Evolutionary conservation across 176 grass and related monocot genomes (phyloP).

Genomic region (Lolium perenne): DNA sequence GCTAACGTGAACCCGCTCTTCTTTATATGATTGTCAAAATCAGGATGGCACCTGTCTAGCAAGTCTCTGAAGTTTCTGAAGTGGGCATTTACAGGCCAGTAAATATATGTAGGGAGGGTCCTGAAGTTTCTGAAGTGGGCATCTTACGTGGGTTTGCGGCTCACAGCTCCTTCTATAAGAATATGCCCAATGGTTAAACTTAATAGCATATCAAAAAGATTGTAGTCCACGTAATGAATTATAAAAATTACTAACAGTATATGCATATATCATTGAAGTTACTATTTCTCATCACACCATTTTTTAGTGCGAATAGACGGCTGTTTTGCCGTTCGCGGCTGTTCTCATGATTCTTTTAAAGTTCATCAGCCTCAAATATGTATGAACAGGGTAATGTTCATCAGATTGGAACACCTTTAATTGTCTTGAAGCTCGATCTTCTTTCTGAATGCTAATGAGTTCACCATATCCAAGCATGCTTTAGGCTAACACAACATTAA

Average conservation of each 20-base stretch:
- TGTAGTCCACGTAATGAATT: constrained; percentile 6
- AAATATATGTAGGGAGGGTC: constrained; percentile 29
- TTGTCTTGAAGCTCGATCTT: constrained; percentile 38
- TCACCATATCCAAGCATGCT: constrained; percentile 16
- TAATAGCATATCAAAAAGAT: constrained; percentile 33
- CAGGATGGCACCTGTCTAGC: constrained; percentile 57
- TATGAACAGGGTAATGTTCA: constrained; percentile 63
- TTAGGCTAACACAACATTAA: constrained; percentile 39
- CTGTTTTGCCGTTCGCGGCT: constrained; percentile 31
- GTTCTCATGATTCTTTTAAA: constrained; percentile 61
- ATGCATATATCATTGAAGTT: constrained; percentile 9
- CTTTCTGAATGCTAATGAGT: constrained; percentile 32
- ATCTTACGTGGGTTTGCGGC: too few relatives aligned
- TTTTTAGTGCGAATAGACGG: constrained; percentile 41
- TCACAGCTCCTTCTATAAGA: too few relatives aligned
- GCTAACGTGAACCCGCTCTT: neutral
- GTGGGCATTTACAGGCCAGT: constrained; percentile 42
- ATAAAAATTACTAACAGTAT: constrained; percentile 10
- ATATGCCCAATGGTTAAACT: neutral
- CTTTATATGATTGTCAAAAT: constrained; percentile 51
- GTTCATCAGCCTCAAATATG: constrained; percentile 45
- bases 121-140: neutral
- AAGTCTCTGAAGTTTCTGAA: constrained; percentile 65
- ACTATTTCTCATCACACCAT: constrained; percentile 35
- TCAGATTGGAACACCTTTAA: constrained; percentile 23